phyloP scores from a whole-genome alignment of 1,284 basidiomycete species.

The Chalciporus sp. region DNA sequence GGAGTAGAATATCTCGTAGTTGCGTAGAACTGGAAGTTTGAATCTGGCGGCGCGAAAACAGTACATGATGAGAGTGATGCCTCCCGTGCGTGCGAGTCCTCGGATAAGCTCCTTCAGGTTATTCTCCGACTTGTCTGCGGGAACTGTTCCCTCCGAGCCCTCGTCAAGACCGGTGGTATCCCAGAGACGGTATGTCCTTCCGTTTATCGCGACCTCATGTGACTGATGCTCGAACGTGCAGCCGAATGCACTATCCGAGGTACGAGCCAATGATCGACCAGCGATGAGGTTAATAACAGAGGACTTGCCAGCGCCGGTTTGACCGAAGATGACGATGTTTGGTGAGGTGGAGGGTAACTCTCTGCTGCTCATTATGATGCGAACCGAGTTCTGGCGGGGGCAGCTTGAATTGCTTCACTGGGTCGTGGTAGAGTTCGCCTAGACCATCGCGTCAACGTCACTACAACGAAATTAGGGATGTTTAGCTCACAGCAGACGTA shows the following conservation, averaged over 20 bases:
- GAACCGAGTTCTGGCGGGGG: too few relatives aligned
- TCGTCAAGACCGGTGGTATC: constrained; percentile 4
- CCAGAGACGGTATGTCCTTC: background rate
- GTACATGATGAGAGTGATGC: constrained; percentile 36
- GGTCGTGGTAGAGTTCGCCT: too few relatives aligned
- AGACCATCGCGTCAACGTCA: too few relatives aligned
- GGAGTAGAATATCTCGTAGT: constrained; percentile 24
- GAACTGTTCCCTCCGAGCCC: constrained; percentile 6
- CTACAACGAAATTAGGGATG: too few relatives aligned
- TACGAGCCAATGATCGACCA: background rate
- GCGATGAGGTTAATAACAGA: constrained; percentile 10
- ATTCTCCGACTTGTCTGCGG: constrained; percentile 7
- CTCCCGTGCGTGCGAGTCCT: constrained; percentile 10
- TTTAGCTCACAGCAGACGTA: too few relatives aligned
- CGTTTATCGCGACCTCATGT: background rate
- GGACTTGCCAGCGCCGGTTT: constrained; percentile 9
- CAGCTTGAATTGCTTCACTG: too few relatives aligned
- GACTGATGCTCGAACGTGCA: background rate
- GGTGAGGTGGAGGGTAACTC: background rate
- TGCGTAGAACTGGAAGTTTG: constrained; percentile 14
- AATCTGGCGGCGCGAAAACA: constrained; percentile 29
- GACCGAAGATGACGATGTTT: constrained; percentile 9
- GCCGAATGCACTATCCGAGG: constrained; percentile 5
- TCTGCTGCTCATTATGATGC: too few relatives aligned
- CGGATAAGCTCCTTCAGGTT: constrained; percentile 6